Base-by-base conservation (phyloP, 139 green algal genomes). In the Microglena sp. region DNA sequence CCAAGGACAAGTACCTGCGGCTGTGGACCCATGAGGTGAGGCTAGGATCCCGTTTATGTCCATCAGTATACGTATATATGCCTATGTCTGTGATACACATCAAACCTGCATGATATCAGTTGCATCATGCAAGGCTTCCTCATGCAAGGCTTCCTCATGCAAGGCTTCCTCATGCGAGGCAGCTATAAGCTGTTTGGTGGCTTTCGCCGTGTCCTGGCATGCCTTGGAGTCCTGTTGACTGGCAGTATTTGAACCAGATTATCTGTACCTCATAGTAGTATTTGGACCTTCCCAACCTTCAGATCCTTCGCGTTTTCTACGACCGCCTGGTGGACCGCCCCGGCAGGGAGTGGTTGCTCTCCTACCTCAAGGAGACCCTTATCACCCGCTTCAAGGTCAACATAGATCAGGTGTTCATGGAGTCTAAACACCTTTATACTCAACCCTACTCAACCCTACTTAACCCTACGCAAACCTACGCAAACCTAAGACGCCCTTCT, bases 51-150 rank as follows among this genome's bases (percentile, higher is more conserved):
- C 4, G 29, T 27, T 11, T 8, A 22, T n/a, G 46, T 58, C 29
- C 15, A 8, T 11, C 5, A 58, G n/a, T 50, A 18, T 11, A 18
- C 40, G 40, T 18, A 50, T 50, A 50, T 18, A 50, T 50, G 40
- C 40, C 11, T 50, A 18, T 50, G 40, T 50, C 40, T n/a, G n/a
- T n/a, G n/a, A n/a, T 95, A 95, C 79, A 89, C 80, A 24, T 95
- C 93, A 85, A 95, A 89, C 77, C 77, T 93, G 70, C 70, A 86
- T 1, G 86, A 95, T 66, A 74, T 93, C 8, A 81, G 71, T 64
- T 84, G 89, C 50, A 83, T 92, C 21, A 82, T 92, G 67, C 87
- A 85, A 74, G 78, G 81, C 32, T 66, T 87, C 57, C 74, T 87
- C 71, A 72, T 88, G 60, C 35, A 84, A 62, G 67, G 72, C 4